Percentiles rank a stretch among this genome's conserved stretches.
These are phyloP conservation scores for Hanseniaspora vineae DNA, from an alignment of 805 yeast genomes.

Conservation along the genomic window DNA sequence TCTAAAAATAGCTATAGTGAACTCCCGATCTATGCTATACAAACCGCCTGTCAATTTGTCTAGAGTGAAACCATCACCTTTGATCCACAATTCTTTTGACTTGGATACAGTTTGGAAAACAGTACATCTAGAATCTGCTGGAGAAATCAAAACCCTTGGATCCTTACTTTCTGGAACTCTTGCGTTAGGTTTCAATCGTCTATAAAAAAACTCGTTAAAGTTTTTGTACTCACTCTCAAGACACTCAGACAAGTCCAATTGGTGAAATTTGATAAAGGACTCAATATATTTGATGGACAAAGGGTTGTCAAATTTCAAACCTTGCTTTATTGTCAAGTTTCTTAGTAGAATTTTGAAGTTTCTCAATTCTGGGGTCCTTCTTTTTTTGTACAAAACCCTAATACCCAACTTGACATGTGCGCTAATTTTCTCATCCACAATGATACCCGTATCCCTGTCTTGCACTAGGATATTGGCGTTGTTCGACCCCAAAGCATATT, in stretches of 20 bases:
- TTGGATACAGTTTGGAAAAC: conserved; percentile 43
- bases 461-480: conserved; percentile 92
- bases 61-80: conserved; percentile 66
- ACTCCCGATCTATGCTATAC: conserved; percentile 29
- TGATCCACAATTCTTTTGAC: conserved; percentile 80
- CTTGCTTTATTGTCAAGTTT: conserved; percentile 67
- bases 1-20: conserved; percentile 68
- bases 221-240: conserved; percentile 43
- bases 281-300: conserved; percentile 52
- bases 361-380: conserved; percentile 43
- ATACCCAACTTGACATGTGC: conserved; percentile 82
- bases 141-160: conserved; percentile 44
- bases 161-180: conserved; percentile 53
- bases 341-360: conserved; percentile 48
- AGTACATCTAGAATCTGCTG: conserved; percentile 82
- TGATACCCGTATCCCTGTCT: conserved; percentile 76
- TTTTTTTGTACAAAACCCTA: conserved; percentile 66
- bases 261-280: conserved; percentile 72
- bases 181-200: conserved; percentile 59
- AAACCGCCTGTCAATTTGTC: conserved; percentile 30
- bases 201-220: conserved; percentile 82
- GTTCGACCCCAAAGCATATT: conserved; percentile 72
- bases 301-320: conserved; percentile 66
- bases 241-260: conserved; percentile 65
- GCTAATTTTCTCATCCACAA: conserved; percentile 89